Evolutionary conservation across 306 rosid species (phyloP), one percentile per base, ranked within the genome.

Genomic region (Lupinus albus): DNA sequence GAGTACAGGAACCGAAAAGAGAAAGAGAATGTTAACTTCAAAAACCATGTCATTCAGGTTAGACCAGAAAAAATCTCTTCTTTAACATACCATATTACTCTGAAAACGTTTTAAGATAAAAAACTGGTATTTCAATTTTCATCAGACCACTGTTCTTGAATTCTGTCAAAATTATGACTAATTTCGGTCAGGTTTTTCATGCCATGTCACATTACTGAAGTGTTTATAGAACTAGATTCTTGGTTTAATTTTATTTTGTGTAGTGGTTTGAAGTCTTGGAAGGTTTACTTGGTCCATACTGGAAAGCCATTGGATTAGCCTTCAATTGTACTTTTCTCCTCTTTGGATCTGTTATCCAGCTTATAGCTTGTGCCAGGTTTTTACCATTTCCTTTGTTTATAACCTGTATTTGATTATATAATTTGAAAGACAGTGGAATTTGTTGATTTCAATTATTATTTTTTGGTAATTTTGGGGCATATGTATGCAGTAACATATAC

Each of bases 181-280:
- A 38, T 38, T 38, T 38, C 4, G 30, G 30, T 25, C 8, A 38
- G 7, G 7, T 38, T 38, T 25, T 25, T 25, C 30, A 25, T 25
- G 30, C 30, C 4, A 25, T 25, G 30, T 39, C 9, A 39, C 1
- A 2, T 45, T 50, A 10, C 52, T 49, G 16, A 33, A 21, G 7
- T 3, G 30, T 25, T 25, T 25, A 25, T 25, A 1, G 30, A 16
- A 45, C 38, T 0, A 51, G 36, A 17, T 56, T 72, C 2, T 36
- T 50, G 8, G 16, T 11, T 9, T 42, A 45, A 28, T 39, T 72
- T 70, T 5, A 63, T 17, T 33, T 13, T 53, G 65, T 18, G 58
- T 79, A 92, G 98, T 92, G 98, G 98, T 92, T 87, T 62, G 98
- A 92, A 75, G 98, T 92, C 49, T 68, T 92, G 57, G 98, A 92